phyloP scores from a whole-genome alignment of 2,329 filamentous ascomycete genomes.

The Paracoccidioides lutzii region DNA sequence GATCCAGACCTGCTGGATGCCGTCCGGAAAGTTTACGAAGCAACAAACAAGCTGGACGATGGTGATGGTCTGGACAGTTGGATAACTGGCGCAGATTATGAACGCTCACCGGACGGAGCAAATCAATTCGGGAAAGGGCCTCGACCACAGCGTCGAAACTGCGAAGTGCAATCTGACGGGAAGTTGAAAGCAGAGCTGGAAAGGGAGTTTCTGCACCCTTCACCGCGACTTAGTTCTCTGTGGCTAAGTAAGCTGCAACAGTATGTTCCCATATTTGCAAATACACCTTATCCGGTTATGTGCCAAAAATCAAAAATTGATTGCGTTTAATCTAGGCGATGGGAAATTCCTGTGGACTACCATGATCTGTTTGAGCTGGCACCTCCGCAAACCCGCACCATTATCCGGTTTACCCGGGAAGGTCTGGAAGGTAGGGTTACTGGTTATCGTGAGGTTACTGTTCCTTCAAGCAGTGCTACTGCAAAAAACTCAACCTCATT shows the following conservation, averaged over 20 bases:
- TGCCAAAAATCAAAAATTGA: slow-evolving; percentile 4
- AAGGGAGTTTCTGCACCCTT: slow-evolving; percentile 63
- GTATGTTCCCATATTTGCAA: slow-evolving; percentile 24
- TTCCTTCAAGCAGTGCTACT: slow-evolving; percentile 76
- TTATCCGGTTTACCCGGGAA: slow-evolving; percentile 81
- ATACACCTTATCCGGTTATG: not conserved
- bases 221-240: slow-evolving; percentile 61
- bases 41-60: not conserved
- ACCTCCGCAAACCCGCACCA: slow-evolving; percentile 84
- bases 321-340: slow-evolving; percentile 38
- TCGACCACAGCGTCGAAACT: slow-evolving; percentile 3
- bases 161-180: slow-evolving; percentile 35
- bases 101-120: slow-evolving; percentile 1
- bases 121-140: not conserved
- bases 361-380: slow-evolving; percentile 76
- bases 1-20: not conserved
- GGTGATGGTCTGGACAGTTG: not conserved
- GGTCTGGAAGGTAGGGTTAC: slow-evolving; percentile 86
- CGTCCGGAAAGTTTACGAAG: not conserved
- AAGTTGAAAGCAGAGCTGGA: slow-evolving; percentile 60
- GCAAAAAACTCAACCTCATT: slow-evolving; percentile 93
- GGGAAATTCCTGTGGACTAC: slow-evolving; percentile 71
- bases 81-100: not conserved
- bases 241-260: slow-evolving; percentile 88
- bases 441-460: slow-evolving; percentile 85